A percentile compares a stretch with the other conserved stretches of the same genome.
Evolutionary conservation across 2,329 filamentous ascomycete genomes (phyloP).

Genomic region (Canariomyces notabilis): DNA sequence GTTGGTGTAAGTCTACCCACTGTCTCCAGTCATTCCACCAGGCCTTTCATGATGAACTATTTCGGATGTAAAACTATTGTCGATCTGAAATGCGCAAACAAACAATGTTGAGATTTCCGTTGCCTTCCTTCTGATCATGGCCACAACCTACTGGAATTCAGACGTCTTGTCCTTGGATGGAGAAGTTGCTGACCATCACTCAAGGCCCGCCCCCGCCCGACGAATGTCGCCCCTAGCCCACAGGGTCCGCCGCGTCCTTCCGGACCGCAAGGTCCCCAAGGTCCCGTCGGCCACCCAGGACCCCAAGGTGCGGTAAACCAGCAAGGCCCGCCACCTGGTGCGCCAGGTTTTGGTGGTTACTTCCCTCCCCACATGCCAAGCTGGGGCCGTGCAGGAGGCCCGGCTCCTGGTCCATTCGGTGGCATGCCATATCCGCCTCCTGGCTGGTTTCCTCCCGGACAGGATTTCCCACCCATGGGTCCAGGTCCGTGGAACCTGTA

Average conservation of each 20-base stretch:
- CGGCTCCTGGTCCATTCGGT: conserved; percentile 41
- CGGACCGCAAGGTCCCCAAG: conserved; percentile 14
- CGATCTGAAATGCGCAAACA: conserved; percentile 90
- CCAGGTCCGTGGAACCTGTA: conserved; percentile 19
- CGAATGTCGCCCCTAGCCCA: conserved; percentile 31
- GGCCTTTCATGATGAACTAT: conserved; percentile 75
- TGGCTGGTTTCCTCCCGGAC: conserved; percentile 73
- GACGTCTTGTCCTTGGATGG: conserved; percentile 24
- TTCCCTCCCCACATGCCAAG: conserved; percentile 28
- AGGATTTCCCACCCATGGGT: conserved; percentile 54
- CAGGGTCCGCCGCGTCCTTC: conserved; percentile 23
- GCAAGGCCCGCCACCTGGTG: conserved; percentile 25
- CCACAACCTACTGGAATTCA: conserved; percentile 20
- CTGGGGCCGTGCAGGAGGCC: conserved; percentile 31
- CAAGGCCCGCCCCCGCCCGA: conserved; percentile 36
- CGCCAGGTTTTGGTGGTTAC: conserved; percentile 29
- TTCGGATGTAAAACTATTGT: conserved; percentile 84
- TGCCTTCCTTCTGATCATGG: conserved; percentile 97
- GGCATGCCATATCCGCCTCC: conserved; percentile 73
- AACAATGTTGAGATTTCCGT: conserved; percentile 95
- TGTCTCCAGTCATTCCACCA: conserved; percentile 30
- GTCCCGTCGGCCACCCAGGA: conserved; percentile 14
- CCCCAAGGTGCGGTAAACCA: conserved; percentile 19
- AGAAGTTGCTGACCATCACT: conserved; percentile 18
- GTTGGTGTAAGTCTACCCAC: conserved; percentile 74